phyloP scores from a whole-genome alignment of 768 basidiomycete genomes.

The Macrocybe gigantea region DNA sequence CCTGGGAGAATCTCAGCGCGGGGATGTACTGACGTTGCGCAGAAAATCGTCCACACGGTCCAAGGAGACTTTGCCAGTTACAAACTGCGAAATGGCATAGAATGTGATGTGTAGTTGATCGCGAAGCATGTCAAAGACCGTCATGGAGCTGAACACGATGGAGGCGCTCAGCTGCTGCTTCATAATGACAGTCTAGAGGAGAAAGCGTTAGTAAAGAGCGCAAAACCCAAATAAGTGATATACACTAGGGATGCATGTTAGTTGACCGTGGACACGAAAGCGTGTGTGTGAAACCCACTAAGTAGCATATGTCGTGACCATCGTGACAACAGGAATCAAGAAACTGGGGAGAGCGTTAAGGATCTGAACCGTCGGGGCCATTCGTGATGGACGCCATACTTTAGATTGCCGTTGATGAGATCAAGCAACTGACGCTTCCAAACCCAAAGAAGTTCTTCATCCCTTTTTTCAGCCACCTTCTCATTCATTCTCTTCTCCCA shows the following conservation, averaged over 20 bases:
- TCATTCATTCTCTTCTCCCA: slow-evolving; percentile 55
- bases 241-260: slow-evolving; percentile 6
- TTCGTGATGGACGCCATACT: slow-evolving; percentile 24
- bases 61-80: slow-evolving; percentile 55
- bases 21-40: slow-evolving; percentile 21
- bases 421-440: slow-evolving; percentile 47
- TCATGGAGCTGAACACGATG: slow-evolving; percentile 46
- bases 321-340: slow-evolving; percentile 55
- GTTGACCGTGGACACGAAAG: background rate
- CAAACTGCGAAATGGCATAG: slow-evolving; percentile 15
- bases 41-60: slow-evolving; percentile 44
- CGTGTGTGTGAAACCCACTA: slow-evolving; percentile 34
- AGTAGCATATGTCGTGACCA: slow-evolving; percentile 58
- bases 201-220: slow-evolving; percentile 2
- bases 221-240: background rate
- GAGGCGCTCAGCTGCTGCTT: slow-evolving; percentile 34
- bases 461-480: slow-evolving; percentile 49
- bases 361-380: background rate
- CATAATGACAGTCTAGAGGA: slow-evolving; percentile 29
- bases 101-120: slow-evolving; percentile 38
- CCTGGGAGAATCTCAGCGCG: background rate
- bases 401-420: slow-evolving; percentile 35
- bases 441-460: slow-evolving; percentile 52
- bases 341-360: slow-evolving; percentile 28
- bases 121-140: slow-evolving; percentile 59